Conservation (phyloP, 306 rosid species). For the Prunus mume region DNA sequence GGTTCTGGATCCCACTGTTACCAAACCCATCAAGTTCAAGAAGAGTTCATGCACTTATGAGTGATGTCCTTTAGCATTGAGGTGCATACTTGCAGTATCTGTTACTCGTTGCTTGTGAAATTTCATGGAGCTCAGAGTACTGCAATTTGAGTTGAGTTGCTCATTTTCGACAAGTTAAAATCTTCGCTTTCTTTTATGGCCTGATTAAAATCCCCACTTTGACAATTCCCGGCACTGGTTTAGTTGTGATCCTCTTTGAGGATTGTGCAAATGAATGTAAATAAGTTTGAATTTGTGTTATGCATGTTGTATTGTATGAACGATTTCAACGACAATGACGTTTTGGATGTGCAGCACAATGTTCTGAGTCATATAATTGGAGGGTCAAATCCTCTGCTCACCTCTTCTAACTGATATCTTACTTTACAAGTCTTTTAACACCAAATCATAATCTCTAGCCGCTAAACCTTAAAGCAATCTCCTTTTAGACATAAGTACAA, state of each 20-base stretch:
- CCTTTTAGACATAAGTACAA: too few relatives aligned
- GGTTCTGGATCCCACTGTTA: slow-evolving; percentile 44
- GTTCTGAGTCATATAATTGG: neutral
- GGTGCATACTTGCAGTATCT: neutral
- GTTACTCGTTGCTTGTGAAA: neutral
- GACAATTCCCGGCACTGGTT: neutral
- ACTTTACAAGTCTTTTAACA: too few relatives aligned
- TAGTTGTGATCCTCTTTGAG: neutral
- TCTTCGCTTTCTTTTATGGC: neutral
- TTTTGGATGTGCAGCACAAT: neutral
- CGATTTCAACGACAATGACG: neutral
- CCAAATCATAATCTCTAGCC: too few relatives aligned
- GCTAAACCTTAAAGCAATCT: too few relatives aligned
- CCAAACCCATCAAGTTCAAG: slow-evolving; percentile 71
- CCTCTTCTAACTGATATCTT: too few relatives aligned
- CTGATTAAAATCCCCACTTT: neutral
- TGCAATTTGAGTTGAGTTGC: slow-evolving; percentile 2
- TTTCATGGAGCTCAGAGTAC: neutral
- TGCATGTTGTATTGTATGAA: neutral
- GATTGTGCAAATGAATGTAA: neutral
- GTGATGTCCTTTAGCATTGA: slow-evolving; percentile 11
- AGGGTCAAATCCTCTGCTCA: too few relatives aligned
- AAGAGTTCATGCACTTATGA: slow-evolving; percentile 61
- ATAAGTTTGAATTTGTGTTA: neutral
- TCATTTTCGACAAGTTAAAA: neutral